Base-by-base conservation (phyloP, 176 grass and related monocot species). In the Eragrostis curvula region DNA sequence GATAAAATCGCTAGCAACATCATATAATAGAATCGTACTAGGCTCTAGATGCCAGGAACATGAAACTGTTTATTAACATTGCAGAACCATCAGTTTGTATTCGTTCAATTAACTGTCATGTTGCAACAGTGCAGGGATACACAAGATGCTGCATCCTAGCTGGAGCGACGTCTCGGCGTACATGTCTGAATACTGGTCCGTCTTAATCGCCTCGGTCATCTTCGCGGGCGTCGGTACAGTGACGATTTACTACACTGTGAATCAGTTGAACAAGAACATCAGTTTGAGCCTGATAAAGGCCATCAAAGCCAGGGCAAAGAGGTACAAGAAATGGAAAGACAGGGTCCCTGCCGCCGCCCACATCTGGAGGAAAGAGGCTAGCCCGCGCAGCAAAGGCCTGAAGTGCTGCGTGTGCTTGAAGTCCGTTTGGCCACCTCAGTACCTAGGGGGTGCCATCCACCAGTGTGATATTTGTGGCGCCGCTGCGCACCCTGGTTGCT, bases 351-450 rank as follows among this genome's bases (percentile, higher is more conserved):
- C 80, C 8, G 78, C 94, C 50, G 87, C 87, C 59, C 94, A 97
- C 70, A 81, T 85, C 12, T 97, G 94, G 94, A 91, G 85, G 50
- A 87, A 88, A 63, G 94, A 94, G 15, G 49, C 63, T 17, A 52
- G 70, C 75, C 66, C 86, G 23, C 82, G 73, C 4, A 79, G 81
- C 13, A 97, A 94, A 84, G 91, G 91, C 32, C 91, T 90, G 20
- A 94, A 91, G 28, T 97, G 94, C n/a, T 91, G 87, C 42, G 94
- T 94, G 13, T 97, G 94, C 80, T 63, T 94, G 14, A 87, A 94
- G 81, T 85, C 94, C 12, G 81, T 97, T 63, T 94, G 87, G 5
- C 57, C 85, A 0, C 32, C 89, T 4, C 89, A 86, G 56, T 87
- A 84, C 12, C 48, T 74, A 32, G 87, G 85, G 55, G 83, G 81